Percentiles rank a stretch among this genome's conserved stretches.
phyloP scores from a whole-genome alignment of 352 stramenopile species.

The Phytophthora crassamura region DNA sequence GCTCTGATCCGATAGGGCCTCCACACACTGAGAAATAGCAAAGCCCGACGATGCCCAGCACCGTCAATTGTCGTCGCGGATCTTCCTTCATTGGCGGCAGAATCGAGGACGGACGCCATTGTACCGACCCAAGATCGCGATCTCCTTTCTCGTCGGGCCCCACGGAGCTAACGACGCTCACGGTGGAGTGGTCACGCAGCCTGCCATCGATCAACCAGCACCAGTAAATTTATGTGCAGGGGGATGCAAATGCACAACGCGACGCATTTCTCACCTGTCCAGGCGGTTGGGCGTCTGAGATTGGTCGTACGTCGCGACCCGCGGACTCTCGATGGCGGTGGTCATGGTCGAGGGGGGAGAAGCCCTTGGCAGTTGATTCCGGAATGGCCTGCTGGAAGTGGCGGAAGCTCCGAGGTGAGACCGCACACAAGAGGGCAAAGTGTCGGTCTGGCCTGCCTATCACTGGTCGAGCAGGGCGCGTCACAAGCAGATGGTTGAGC shows the following conservation, averaged over 20 bases:
- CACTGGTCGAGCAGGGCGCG: constrained; percentile 26
- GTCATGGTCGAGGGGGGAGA: constrained; percentile 3
- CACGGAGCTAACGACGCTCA: constrained; percentile 28
- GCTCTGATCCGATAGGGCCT: constrained; percentile 50
- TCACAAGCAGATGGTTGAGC: constrained; percentile 32
- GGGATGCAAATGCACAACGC: background rate
- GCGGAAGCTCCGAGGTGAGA: constrained; percentile 3
- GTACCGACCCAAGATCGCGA: constrained; percentile 18
- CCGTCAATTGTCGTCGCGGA: constrained; percentile 47
- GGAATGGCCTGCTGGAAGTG: constrained; percentile 17
- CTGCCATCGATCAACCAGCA: constrained; percentile 5
- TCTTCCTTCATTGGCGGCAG: constrained; percentile 46
- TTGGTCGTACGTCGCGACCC: constrained; percentile 30
- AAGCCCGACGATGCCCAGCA: constrained; percentile 50
- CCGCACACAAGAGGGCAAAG: constrained; percentile 7
- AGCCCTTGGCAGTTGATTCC: constrained; percentile 8
- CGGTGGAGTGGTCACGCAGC: constrained; percentile 22
- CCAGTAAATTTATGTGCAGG: background rate
- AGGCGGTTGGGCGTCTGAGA: constrained; percentile 44
- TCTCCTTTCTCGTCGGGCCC: constrained; percentile 21
- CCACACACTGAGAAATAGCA: constrained; percentile 64
- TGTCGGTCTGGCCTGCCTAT: constrained; percentile 18
- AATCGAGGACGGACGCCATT: constrained; percentile 35
- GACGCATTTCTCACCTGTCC: constrained; percentile 34
- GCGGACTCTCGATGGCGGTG: constrained; percentile 25